A percentile compares a stretch with the other conserved stretches of the same genome.
Evolutionary conservation across 495 filamentous ascomycete species (phyloP).

Genomic region (Annulohypoxylon stygium): DNA sequence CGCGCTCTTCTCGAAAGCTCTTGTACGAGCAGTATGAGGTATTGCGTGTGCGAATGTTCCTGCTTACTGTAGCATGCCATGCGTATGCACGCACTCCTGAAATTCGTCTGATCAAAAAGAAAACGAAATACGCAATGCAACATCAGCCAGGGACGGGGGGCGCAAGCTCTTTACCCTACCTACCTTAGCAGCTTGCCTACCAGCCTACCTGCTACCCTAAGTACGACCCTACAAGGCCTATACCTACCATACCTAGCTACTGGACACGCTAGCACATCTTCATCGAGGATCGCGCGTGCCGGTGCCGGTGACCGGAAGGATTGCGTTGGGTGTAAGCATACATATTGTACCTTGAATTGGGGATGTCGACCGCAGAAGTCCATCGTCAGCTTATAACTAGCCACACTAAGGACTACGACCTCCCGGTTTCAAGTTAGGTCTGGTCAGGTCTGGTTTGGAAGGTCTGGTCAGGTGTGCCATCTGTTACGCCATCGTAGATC

Average conservation of each 20-base stretch:
- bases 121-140: slow-evolving; percentile 40
- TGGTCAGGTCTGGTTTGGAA: slow-evolving; percentile 2
- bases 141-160: slow-evolving; percentile 40
- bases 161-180: slow-evolving; percentile 34
- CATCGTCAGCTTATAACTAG: slow-evolving; percentile 32
- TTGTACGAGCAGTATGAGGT: slow-evolving; percentile 9
- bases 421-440: slow-evolving; percentile 35
- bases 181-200: slow-evolving; percentile 2
- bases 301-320: slow-evolving; percentile 37
- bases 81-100: slow-evolving; percentile 48
- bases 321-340: slow-evolving; percentile 22
- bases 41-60: slow-evolving; percentile 25
- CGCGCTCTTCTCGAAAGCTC: slow-evolving; percentile 27
- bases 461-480: slow-evolving; percentile 32
- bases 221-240: not conserved
- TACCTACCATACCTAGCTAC: not conserved
- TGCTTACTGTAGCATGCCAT: slow-evolving; percentile 50
- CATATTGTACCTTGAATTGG: slow-evolving; percentile 19
- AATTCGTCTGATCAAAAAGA: slow-evolving; percentile 39
- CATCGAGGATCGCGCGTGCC: slow-evolving; percentile 11
- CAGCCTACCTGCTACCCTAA: slow-evolving; percentile 7
- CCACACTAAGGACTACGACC: slow-evolving; percentile 20
- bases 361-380: slow-evolving; percentile 32
- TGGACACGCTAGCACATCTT: slow-evolving; percentile 16
- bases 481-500: slow-evolving; percentile 42